phyloP scores from a whole-genome alignment of 2,329 filamentous ascomycete genomes.

The Proliferodiscus dingleyae region DNA sequence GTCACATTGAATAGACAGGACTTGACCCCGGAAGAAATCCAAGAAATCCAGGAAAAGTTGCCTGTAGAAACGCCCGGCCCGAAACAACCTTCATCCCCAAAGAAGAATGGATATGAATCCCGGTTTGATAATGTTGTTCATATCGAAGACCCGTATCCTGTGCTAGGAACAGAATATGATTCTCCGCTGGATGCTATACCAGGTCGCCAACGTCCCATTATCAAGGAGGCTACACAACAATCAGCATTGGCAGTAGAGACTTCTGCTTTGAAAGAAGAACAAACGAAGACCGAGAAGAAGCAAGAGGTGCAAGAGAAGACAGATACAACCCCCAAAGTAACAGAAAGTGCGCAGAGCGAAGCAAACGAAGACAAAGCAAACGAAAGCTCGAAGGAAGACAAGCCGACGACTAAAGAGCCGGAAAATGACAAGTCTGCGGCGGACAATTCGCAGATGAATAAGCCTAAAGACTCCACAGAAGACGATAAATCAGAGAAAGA shows the following conservation, averaged over 20 bases:
- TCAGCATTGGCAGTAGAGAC: not conserved
- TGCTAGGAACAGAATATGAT: slow-evolving; percentile 6
- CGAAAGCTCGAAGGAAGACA: not conserved
- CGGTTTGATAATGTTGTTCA: not conserved
- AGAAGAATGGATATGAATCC: not conserved
- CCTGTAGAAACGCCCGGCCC: not conserved
- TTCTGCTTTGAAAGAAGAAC: not conserved
- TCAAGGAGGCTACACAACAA: not conserved
- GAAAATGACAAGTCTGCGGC: not conserved
- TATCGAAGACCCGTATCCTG: slow-evolving; percentile 6
- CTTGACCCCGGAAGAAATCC: not conserved
- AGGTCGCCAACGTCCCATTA: slow-evolving; percentile 1
- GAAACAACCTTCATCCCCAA: not conserved
- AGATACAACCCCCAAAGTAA: no score
- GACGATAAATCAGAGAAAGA: not conserved
- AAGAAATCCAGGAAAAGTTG: not conserved
- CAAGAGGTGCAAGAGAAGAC: not conserved
- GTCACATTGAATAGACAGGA: not conserved
- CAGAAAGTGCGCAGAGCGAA: no score
- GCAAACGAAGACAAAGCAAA: not conserved
- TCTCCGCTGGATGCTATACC: slow-evolving; percentile 10
- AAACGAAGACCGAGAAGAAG: not conserved
- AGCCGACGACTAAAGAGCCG: not conserved
- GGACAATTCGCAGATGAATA: no score
- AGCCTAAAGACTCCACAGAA: not conserved